Base-by-base conservation (phyloP, 2,329 filamentous ascomycete genomes). In the Xylariaceae sp. region DNA sequence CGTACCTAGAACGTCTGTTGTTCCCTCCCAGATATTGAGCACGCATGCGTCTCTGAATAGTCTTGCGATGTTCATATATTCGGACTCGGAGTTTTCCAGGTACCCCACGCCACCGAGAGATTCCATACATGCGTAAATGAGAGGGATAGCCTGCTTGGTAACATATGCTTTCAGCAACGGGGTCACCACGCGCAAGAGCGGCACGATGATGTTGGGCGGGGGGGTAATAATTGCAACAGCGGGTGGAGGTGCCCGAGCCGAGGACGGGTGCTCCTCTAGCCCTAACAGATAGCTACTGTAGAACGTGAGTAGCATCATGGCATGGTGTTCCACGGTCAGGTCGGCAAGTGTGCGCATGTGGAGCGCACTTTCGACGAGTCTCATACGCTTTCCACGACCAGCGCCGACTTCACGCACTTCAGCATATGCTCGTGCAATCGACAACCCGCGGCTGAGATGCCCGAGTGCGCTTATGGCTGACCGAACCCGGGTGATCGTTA, bases 1-100 rank as follows among this genome's bases (percentile, higher is more conserved):
- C 1, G 76, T 78, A 4, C 84, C 84, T 53, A 92, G 77, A 5
- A 92, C 86, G 65, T 90, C 87, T 0, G 87, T 90, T 0, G 67
- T 67, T 6, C 65, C 64, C 40, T 67, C 65, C 65, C 65, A 67
- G 44, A 67, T 67, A 11, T 56, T 63, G 16, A 62, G 52, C 23
- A 62, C 62, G n/a, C 60, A 56, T 0, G 76, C 78, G 60, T 86
- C 83, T 2, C 84, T 76, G 54, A 81, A 79, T 1, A 86, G 70
- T 21, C 80, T 76, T 1, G 83, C 79, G 7, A 87, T 72, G 58
- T 87, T 87, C 58, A 84, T 73, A 28, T 80, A 74, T n/a, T 78
- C 78, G 61, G 82, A 82, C 53, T 73, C 71, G 24, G 75, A 73
- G 50, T 82, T 82, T 62, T 83, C 81, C 8, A 61, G 55, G 28